Conservation (phyloP, 2,329 filamentous ascomycete genomes). For the Aspergillus sp. region DNA sequence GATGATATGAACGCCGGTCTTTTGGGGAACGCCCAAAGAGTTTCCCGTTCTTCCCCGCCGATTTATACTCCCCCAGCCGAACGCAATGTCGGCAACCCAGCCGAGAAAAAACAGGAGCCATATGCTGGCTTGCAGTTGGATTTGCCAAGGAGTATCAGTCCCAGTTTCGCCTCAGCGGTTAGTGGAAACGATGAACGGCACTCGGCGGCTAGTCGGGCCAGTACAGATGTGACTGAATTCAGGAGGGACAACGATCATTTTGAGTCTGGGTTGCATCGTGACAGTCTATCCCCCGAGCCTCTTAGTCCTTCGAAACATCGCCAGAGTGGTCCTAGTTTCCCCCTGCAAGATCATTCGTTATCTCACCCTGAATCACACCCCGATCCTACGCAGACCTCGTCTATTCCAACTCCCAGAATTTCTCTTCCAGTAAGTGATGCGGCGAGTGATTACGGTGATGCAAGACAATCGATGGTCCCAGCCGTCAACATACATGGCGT, state of each 20-base stretch:
- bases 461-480: conserved; percentile 42
- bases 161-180: conserved; percentile 7
- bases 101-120: conserved; percentile 9
- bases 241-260: background rate
- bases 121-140: conserved; percentile 16
- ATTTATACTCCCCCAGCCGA: conserved; percentile 17
- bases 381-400: conserved; percentile 10
- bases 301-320: background rate
- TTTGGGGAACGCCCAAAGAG: conserved; percentile 53
- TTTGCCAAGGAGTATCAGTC: conserved; percentile 15
- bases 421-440: conserved; percentile 44
- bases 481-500: conserved; percentile 24
- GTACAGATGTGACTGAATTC: conserved; percentile 7
- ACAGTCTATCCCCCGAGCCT: conserved; percentile 5
- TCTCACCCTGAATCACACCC: conserved; percentile 8
- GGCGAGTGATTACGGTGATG: conserved; percentile 53
- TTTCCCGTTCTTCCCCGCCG: conserved; percentile 52
- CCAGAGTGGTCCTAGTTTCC: conserved; percentile 5
- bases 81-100: conserved; percentile 2
- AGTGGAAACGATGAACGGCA: conserved; percentile 6
- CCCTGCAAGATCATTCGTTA: conserved; percentile 11
- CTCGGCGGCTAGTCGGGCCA: conserved; percentile 3
- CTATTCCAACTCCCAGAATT: conserved; percentile 27
- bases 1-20: conserved; percentile 50
- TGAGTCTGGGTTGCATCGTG: background rate